A percentile compares a stretch with the other conserved stretches of the same genome.
Evolutionary conservation across 768 basidiomycete genomes (phyloP).

Genomic region (Auriculariales sp.): DNA sequence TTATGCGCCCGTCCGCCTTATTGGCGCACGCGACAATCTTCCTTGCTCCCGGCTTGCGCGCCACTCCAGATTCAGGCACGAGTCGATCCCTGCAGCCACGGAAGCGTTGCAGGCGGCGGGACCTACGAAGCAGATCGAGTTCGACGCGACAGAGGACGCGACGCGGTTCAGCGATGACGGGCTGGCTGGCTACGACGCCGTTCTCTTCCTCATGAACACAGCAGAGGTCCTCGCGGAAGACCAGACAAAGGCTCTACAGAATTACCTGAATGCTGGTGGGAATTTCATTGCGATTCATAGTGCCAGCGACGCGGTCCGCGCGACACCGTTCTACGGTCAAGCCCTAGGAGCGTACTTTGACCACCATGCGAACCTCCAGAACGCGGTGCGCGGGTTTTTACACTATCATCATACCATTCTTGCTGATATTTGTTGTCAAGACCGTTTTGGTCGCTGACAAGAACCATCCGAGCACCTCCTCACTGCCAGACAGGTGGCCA

Average conservation of each 20-base stretch:
- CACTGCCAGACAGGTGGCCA: slow-evolving; percentile 36
- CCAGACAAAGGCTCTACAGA: slow-evolving; percentile 48
- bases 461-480: slow-evolving; percentile 46
- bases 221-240: slow-evolving; percentile 52
- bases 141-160: slow-evolving; percentile 53
- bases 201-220: slow-evolving; percentile 56
- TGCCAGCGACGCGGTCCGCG: slow-evolving; percentile 43
- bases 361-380: slow-evolving; percentile 51
- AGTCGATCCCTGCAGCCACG: slow-evolving; percentile 61
- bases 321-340: slow-evolving; percentile 38
- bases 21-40: too few species aligned
- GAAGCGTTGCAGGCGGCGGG: slow-evolving; percentile 33
- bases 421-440: slow-evolving; percentile 17
- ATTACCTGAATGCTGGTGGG: slow-evolving; percentile 51
- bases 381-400: slow-evolving; percentile 34
- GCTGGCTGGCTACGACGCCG: slow-evolving; percentile 42
- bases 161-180: slow-evolving; percentile 37
- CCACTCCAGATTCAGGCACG: slow-evolving; percentile 42
- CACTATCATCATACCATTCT: too few species aligned
- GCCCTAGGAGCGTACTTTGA: slow-evolving; percentile 61
- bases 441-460: slow-evolving; percentile 42
- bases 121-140: slow-evolving; percentile 32
- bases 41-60: too few species aligned
- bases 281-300: slow-evolving; percentile 60
- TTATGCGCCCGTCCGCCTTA: not conserved